Percentiles rank a stretch among this genome's conserved stretches.
phyloP scores from a whole-genome alignment of 768 basidiomycete species.

The Boletus rufocinnamomeus region DNA sequence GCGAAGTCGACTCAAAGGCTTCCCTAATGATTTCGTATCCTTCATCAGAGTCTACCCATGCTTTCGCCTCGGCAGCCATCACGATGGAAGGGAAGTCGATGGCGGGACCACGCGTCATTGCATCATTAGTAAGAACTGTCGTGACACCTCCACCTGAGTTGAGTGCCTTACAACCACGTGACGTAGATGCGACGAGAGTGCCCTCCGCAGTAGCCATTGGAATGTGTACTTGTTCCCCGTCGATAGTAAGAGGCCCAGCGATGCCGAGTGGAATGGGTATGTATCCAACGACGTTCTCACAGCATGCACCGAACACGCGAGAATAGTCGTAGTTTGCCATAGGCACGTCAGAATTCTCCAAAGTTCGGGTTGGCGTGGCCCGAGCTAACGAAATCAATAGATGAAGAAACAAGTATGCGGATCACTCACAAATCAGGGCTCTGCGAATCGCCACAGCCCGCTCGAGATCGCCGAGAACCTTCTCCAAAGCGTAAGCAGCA shows the following conservation, averaged over 20 bases:
- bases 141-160: conserved; percentile 95
- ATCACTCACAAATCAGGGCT: conserved; percentile 79
- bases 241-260: conserved; percentile 92
- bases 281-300: conserved; percentile 98
- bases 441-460: conserved; percentile 86
- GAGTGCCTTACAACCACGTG: conserved; percentile 96
- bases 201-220: conserved; percentile 99
- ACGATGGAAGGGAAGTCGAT: conserved; percentile 88
- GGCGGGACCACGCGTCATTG: conserved; percentile 98
- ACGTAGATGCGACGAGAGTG: conserved; percentile 95
- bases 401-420: conserved; percentile 4
- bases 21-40: conserved; percentile 75
- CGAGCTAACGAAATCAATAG: conserved; percentile 56
- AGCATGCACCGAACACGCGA: conserved; percentile 93
- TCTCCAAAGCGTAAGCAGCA: conserved; percentile 93
- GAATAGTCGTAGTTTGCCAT: conserved; percentile 89
- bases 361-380: conserved; percentile 76
- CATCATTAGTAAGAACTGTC: conserved; percentile 89
- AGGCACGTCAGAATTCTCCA: conserved; percentile 84
- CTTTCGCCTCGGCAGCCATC: conserved; percentile 79
- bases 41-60: conserved; percentile 83
- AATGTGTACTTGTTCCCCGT: conserved; percentile 81
- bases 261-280: conserved; percentile 96
- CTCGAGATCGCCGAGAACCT: conserved; percentile 85
- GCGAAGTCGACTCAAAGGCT: conserved; percentile 92